Conservation (phyloP, 108 stramenopile species). For the Nitzschia inconspicua region DNA sequence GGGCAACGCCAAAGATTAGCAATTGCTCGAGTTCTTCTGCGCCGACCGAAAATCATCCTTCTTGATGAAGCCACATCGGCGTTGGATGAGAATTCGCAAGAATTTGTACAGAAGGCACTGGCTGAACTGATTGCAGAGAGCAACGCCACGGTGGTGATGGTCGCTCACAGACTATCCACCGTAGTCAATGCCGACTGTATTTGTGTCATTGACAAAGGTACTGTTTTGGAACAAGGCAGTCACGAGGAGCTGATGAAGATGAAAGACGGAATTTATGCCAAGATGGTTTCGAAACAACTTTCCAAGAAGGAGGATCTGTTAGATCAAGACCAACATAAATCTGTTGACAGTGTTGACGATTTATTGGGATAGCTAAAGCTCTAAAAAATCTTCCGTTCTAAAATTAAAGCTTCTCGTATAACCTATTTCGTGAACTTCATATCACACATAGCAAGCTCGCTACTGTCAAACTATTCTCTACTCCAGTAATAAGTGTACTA, state of each 20-base stretch:
- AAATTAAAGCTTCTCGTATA: too few relatives aligned
- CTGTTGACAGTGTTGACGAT: too few relatives aligned
- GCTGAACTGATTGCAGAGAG: constrained; percentile 44
- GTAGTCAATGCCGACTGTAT: constrained; percentile 79
- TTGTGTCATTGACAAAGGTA: constrained; percentile 63
- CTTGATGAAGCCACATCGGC: constrained; percentile 39
- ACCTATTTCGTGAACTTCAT: too few relatives aligned
- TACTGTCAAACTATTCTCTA: too few relatives aligned
- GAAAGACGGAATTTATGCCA: constrained; percentile 28
- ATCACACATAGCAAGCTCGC: too few relatives aligned
- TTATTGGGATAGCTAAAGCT: too few relatives aligned
- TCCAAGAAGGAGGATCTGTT: constrained; percentile 5
- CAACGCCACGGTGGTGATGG: constrained; percentile 53
- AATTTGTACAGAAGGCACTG: constrained; percentile 70
- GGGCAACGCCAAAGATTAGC: constrained; percentile 87
- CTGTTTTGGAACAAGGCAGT: constrained; percentile 65
- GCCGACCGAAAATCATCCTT: constrained; percentile 45
- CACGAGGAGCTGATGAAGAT: constrained; percentile 74
- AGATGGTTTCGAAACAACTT: constrained; percentile 17
- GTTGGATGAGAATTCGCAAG: constrained; percentile 67
- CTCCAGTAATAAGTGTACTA: too few relatives aligned
- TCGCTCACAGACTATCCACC: constrained; percentile 89
- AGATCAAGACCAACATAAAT: too few relatives aligned
- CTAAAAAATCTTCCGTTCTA: too few relatives aligned
- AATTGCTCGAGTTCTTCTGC: constrained; percentile 70